Percentiles rank a stretch among this genome's conserved stretches.
phyloP scores from a whole-genome alignment of 2,329 filamentous ascomycete species.

The Exophiala spinifera region DNA sequence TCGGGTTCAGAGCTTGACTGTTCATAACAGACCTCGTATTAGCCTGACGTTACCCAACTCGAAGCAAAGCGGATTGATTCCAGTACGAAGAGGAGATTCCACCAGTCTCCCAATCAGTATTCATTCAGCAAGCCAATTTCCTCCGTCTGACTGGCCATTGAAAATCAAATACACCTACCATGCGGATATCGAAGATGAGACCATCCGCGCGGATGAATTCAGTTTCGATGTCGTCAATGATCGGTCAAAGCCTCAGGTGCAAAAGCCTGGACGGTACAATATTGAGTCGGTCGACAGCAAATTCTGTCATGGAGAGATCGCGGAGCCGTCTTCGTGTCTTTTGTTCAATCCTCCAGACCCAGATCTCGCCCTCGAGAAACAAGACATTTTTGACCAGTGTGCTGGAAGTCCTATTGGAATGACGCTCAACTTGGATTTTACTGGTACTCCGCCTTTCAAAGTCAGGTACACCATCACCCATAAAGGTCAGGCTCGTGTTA shows the following conservation, averaged over 20 bases:
- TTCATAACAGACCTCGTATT: conserved; percentile 79
- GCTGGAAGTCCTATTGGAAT: conserved; percentile 90
- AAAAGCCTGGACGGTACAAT: conserved; percentile 80
- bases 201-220: conserved; percentile 56
- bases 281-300: conserved; percentile 75
- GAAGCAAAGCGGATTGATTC: conserved; percentile 56
- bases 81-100: conserved; percentile 30
- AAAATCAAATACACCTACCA: conserved; percentile 79
- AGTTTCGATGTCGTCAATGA: conserved; percentile 44
- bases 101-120: conserved; percentile 64
- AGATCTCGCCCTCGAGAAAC: conserved; percentile 66
- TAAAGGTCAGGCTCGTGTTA: conserved; percentile 50
- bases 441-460: conserved; percentile 88
- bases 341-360: conserved; percentile 89
- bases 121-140: conserved; percentile 58
- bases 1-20: conserved; percentile 73
- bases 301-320: conserved; percentile 80
- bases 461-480: conserved; percentile 72
- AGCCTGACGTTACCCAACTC: conserved; percentile 63
- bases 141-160: conserved; percentile 63
- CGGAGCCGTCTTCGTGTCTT: conserved; percentile 91
- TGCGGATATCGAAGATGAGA: conserved; percentile 67
- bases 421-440: conserved; percentile 80
- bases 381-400: conserved; percentile 91
- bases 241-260: conserved; percentile 63